Evolutionary conservation across 495 filamentous ascomycete genomes (phyloP), one percentile per base, ranked within the genome.

Genomic region (Aspergillus biplanus): DNA sequence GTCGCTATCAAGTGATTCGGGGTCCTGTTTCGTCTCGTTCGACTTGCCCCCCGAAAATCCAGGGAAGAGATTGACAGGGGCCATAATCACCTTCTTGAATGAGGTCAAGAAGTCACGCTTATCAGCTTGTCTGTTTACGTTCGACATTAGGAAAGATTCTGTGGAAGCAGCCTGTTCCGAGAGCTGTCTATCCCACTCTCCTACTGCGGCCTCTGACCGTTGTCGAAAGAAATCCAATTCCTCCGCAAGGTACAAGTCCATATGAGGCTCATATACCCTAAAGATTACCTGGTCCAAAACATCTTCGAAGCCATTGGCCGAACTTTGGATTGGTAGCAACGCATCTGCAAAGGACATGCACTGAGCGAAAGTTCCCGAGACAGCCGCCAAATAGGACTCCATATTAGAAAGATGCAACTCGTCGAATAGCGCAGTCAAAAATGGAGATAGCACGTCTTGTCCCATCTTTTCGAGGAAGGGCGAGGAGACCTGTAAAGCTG

Each of bases 41-140:
- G 73, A 44, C 68, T 85, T 77, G 66, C 81, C 83, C 32, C 76
- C 69, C 8, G 85, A 86, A 53, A 89, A 84, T 31, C 84, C 82
- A 5, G 92, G 92, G 4, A 98, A 76, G 31, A 93, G 92, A 53
- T 92, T 95, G 33, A 98, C 93, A 27, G 96, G 96, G 87, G 96
- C 92, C 91, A 98, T 96, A 65, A 99, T 92, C 9, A 99, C 95
- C 70, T 99, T 98, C 74, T 92, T 97, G 80, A 99, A 99, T 2
- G 93, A 96, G 16, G 87, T 94, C 66, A 99, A 71, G 69, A 99
- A 99, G 73, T 99, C 96, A 49, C 89, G 87, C 74, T 99, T 99
- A 70, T 95, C 96, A 3, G 91, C 94, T 78, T 97, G 92, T 33
- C 96, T 86, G 64, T 92, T 97, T 70, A 98, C 85, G 69, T 91